Evolutionary conservation across 352 stramenopile genomes (phyloP), one percentile per base, ranked within the genome.

Genomic region (Phytophthora pini): DNA sequence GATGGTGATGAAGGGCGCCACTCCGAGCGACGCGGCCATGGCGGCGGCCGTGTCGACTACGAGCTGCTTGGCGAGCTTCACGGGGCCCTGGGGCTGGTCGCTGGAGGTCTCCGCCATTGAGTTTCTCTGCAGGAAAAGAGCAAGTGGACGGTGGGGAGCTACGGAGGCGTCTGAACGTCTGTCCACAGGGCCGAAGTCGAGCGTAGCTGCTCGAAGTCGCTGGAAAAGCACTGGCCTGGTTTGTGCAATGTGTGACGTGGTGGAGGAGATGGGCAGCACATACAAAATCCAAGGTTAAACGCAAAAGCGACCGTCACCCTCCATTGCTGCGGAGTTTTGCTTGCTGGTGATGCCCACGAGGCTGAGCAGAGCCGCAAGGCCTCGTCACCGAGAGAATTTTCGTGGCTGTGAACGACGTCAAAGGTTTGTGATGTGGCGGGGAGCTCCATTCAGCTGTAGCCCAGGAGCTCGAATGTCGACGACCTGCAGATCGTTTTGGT

Each of bases 1-100:
- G 55, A 95, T 89, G 22, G 88, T 93, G 76, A 96, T 96, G 74
- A 95, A 94, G 54, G 88, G 88, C 36, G 88, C 88, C 3, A 95
- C 86, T 6, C 75, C 83, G 44, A 94, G 72, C 22, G 88, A 95
- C 26, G 88, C 86, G 9, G 67, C 60, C 36, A 77, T 76, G 24
- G 88, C 88, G 15, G 88, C 77, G 12, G 65, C 74, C n/a, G 88
- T 29, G 65, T 95, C 88, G 4, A 73, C 70, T 12, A 65, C 76
- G 51, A 95, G 79, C 15, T 84, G 74, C 54, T 85, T 82, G 43
- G 70, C 74, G 0, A 95, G 52, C 40, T 74, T 62, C 12, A 44
- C 48, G 39, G 65, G 34, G 52, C 43, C 38, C 24, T 45, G 59
- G 22, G 38, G 17, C 13, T 34, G 48, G 43, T 70, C 36, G 36